Evolutionary conservation across 2,329 filamentous ascomycete species (phyloP).

Genomic region (Aspergillus floridensis): DNA sequence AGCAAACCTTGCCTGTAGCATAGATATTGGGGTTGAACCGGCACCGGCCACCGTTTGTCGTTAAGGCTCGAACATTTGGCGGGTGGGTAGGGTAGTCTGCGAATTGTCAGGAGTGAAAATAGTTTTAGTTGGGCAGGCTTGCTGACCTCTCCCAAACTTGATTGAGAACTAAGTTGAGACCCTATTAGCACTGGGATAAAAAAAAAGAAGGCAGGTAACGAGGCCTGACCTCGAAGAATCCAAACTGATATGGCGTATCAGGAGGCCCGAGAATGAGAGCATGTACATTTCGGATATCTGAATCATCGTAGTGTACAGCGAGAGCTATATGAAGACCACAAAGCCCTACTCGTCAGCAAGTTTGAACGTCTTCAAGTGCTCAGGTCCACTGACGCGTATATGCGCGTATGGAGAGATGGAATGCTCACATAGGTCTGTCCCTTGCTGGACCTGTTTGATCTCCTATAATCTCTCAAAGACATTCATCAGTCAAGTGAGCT

Average conservation of each 20-base stretch:
- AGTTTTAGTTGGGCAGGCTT: not conserved
- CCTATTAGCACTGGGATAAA: not conserved
- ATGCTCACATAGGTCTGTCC: conserved; percentile 73
- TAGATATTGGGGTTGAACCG: conserved; percentile 99
- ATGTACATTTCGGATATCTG: conserved; percentile 82
- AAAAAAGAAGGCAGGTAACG: not conserved
- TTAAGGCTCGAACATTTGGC: conserved; percentile 64
- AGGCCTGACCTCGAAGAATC: conserved; percentile 80
- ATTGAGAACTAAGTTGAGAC: conserved; percentile 63
- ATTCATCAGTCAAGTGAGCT: conserved; percentile 15
- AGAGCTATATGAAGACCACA: conserved; percentile 57
- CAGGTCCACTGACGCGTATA: not conserved
- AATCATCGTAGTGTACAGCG: conserved; percentile 81
- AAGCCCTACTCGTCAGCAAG: not conserved
- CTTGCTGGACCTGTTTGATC: conserved; percentile 79
- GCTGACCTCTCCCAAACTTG: conserved; percentile 70
- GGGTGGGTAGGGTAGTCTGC: conserved; percentile 75
- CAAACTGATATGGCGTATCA: conserved; percentile 94
- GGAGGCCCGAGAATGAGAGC: conserved; percentile 89
- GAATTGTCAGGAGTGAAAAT: not conserved
- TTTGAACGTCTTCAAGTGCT: not conserved
- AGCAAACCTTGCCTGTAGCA: conserved; percentile 81
- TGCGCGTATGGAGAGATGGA: not conserved
- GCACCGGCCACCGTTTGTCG: conserved; percentile 83
- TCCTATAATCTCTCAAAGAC: conserved; percentile 55